These are phyloP conservation scores for Pseudocercospora fuligena DNA, from an alignment of 2,329 filamentous ascomycete genomes.

Conservation along the genomic window DNA sequence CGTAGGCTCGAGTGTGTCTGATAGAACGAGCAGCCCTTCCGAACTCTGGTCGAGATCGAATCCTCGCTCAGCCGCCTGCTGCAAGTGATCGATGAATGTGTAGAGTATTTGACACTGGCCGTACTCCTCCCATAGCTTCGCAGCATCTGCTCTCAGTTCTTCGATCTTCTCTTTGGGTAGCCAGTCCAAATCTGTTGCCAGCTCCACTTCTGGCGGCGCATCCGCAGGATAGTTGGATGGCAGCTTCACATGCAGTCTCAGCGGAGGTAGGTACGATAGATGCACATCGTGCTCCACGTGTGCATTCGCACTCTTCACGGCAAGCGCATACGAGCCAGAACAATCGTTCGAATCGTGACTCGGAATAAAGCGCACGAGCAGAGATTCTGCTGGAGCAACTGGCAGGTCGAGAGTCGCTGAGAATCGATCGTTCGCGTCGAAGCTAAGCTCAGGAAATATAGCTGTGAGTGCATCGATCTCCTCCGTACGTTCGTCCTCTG, in stretches of 20 bases:
- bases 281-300: constrained; percentile 48
- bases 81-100: constrained; percentile 64
- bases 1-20: constrained; percentile 64
- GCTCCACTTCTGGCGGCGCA: constrained; percentile 54
- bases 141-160: constrained; percentile 54
- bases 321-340: constrained; percentile 16
- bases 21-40: constrained; percentile 52
- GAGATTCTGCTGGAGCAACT: constrained; percentile 59
- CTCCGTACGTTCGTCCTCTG: constrained; percentile 61
- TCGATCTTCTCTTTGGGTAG: constrained; percentile 52
- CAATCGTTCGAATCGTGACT: not conserved
- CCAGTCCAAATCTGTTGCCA: constrained; percentile 59
- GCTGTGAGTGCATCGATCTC: constrained; percentile 64
- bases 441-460: constrained; percentile 65
- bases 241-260: constrained; percentile 58
- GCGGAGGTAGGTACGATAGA: constrained; percentile 61
- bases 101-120: constrained; percentile 62
- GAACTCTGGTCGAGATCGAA: constrained; percentile 55
- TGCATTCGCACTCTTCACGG: constrained; percentile 18
- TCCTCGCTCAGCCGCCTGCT: constrained; percentile 60
- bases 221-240: constrained; percentile 62
- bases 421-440: constrained; percentile 53
- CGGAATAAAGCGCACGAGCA: constrained; percentile 45
- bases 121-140: constrained; percentile 63
- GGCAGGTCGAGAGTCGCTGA: constrained; percentile 60